Conservation (phyloP, 129 eudicot genomes). For the Artemisia argyi region DNA sequence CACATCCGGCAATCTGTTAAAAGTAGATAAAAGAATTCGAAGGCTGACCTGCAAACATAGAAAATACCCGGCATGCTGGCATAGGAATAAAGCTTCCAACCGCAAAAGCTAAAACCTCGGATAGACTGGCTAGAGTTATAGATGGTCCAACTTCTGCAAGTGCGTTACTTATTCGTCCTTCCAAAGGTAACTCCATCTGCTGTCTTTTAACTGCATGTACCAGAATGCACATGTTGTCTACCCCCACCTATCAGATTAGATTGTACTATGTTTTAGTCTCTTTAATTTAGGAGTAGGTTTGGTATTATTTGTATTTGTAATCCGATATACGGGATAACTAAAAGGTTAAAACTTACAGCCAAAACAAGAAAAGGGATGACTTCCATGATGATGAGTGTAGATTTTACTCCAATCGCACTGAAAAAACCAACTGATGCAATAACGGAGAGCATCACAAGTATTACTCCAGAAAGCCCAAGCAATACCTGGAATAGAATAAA, state of each 20-base stretch:
- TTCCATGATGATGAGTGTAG: constrained; percentile 99
- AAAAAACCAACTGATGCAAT: constrained; percentile 97
- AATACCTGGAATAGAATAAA: constrained; percentile 60
- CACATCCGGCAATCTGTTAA: background rate
- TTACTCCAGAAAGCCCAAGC: constrained; percentile 95
- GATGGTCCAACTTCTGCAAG: constrained; percentile 99
- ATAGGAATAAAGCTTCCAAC: constrained; percentile 98
- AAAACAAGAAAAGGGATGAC: constrained; percentile 99
- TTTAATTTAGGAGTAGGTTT: background rate
- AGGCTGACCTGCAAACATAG: constrained; percentile 94
- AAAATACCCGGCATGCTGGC: constrained; percentile 98
- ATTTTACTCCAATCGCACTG: constrained; percentile 95
- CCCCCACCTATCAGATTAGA: constrained; percentile 73
- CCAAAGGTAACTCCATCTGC: constrained; percentile 72
- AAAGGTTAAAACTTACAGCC: constrained; percentile 68
- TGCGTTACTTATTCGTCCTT: constrained; percentile 91
- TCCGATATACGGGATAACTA: background rate
- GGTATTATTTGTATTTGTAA: background rate
- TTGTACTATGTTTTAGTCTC: background rate
- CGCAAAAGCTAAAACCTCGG: constrained; percentile 94
- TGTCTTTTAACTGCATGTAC: constrained; percentile 96
- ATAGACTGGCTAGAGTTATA: constrained; percentile 90
- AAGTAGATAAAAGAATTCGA: background rate
- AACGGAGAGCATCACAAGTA: constrained; percentile 93
- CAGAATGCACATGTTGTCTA: constrained; percentile 98